Conservation (phyloP, 352 stramenopile genomes). For the Phytophthora hybrid region DNA sequence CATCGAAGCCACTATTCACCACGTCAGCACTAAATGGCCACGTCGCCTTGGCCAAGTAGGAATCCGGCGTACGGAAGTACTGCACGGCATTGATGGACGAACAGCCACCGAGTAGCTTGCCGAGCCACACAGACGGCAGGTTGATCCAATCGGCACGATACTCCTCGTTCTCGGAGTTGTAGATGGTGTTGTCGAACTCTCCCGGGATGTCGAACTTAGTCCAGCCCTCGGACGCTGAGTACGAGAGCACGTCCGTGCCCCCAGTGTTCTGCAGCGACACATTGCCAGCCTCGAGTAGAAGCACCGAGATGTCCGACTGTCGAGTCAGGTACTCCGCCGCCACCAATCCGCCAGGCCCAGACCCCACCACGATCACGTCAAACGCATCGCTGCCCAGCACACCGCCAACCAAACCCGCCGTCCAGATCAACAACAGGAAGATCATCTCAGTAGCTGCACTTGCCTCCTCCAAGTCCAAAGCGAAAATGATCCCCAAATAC, state of each 20-base stretch:
- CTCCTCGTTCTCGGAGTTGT: constrained; percentile 49
- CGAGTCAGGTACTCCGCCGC: constrained; percentile 62
- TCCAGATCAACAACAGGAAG: not conserved
- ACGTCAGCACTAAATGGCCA: constrained; percentile 61
- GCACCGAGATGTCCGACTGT: constrained; percentile 48
- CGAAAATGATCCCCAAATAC: constrained; percentile 4
- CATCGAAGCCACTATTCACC: constrained; percentile 67
- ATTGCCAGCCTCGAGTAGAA: constrained; percentile 61
- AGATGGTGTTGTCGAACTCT: constrained; percentile 62
- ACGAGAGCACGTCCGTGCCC: constrained; percentile 39
- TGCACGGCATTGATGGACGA: constrained; percentile 83
- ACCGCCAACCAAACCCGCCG: not conserved
- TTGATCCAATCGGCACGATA: constrained; percentile 60
- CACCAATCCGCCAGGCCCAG: constrained; percentile 61
- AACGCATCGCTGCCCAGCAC: constrained; percentile 33
- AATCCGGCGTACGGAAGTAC: constrained; percentile 74
- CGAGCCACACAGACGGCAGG: constrained; percentile 56
- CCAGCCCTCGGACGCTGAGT: constrained; percentile 33
- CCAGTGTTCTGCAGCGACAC: constrained; percentile 55
- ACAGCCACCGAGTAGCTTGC: constrained; percentile 81
- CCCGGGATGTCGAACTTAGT: constrained; percentile 60
- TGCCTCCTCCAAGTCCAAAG: not conserved
- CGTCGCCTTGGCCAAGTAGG: constrained; percentile 46
- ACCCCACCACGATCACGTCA: constrained; percentile 70
- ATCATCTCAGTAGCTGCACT: not conserved